Conservation (phyloP, 2,329 filamentous ascomycete species). For the Alternaria incomplexa region DNA sequence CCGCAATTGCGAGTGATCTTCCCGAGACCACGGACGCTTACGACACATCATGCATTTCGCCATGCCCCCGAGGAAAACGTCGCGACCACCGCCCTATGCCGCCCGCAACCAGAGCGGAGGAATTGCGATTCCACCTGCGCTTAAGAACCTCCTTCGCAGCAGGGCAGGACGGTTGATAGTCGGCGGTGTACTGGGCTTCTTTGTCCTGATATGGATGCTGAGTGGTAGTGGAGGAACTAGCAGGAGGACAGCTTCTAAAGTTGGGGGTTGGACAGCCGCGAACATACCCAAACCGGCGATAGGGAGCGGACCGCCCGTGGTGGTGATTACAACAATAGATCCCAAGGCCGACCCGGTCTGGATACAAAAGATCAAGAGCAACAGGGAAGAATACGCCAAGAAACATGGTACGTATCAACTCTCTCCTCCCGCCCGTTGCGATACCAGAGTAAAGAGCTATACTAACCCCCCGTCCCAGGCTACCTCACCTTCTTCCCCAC, state of each 20-base stretch:
- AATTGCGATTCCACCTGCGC: slow-evolving; percentile 51
- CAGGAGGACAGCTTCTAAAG: slow-evolving; percentile 12
- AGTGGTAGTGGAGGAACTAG: slow-evolving; percentile 32
- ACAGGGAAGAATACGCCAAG: slow-evolving; percentile 82
- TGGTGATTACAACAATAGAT: slow-evolving; percentile 87
- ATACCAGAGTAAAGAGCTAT: not conserved
- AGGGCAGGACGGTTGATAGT: slow-evolving; percentile 66
- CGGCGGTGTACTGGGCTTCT: slow-evolving; percentile 61
- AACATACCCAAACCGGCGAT: slow-evolving; percentile 44
- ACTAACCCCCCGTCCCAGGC: slow-evolving; percentile 59
- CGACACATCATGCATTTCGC: slow-evolving; percentile 76
- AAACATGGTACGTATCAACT: slow-evolving; percentile 70
- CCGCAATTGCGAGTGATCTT: slow-evolving; percentile 13
- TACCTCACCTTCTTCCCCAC: slow-evolving; percentile 85
- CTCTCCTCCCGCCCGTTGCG: not conserved
- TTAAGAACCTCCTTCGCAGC: slow-evolving; percentile 57
- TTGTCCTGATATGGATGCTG: slow-evolving; percentile 53
- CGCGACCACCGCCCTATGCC: slow-evolving; percentile 74
- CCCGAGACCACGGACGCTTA: slow-evolving; percentile 22
- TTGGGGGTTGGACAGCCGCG: slow-evolving; percentile 14
- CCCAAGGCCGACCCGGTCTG: slow-evolving; percentile 70
- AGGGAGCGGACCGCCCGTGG: slow-evolving; percentile 61
- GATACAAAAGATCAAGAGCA: slow-evolving; percentile 76
- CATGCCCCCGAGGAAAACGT: slow-evolving; percentile 83
- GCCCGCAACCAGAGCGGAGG: slow-evolving; percentile 58